phyloP scores from a whole-genome alignment of 768 basidiomycete genomes.

The Trametes cinnabarina region DNA sequence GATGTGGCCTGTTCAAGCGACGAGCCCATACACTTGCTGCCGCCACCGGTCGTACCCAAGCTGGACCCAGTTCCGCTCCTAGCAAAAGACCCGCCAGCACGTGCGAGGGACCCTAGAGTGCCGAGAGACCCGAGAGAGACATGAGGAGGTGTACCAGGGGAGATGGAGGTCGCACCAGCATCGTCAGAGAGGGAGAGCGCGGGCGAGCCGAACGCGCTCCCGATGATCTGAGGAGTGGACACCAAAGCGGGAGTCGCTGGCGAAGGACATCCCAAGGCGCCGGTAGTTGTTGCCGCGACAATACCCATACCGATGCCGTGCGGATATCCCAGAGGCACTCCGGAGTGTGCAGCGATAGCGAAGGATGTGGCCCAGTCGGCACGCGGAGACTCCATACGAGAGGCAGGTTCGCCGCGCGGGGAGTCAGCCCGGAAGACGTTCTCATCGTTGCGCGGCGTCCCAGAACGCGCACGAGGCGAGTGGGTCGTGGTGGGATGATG shows the following conservation, averaged over 20 bases:
- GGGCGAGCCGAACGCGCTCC: slow-evolving; percentile 6
- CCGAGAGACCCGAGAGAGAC: slow-evolving; percentile 6
- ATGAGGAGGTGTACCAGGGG: neutral
- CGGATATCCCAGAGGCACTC: neutral
- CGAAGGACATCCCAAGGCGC: slow-evolving; percentile 5
- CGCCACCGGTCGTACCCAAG: neutral
- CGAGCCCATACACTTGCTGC: neutral
- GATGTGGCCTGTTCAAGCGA: neutral
- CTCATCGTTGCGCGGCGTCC: slow-evolving; percentile 1
- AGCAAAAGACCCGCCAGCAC: neutral
- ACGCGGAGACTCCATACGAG: no score
- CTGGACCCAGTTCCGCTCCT: neutral
- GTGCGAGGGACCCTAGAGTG: neutral
- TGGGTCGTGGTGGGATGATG: neutral
- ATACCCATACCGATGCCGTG: slow-evolving; percentile 8
- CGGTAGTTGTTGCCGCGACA: slow-evolving; percentile 3
- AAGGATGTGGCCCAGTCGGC: neutral
- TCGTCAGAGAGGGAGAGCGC: slow-evolving; percentile 14
- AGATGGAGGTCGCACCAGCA: slow-evolving; percentile 2
- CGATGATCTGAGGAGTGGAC: neutral
- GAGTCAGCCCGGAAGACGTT: slow-evolving; percentile 9
- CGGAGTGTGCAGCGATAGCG: neutral
- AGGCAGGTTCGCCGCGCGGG: neutral
- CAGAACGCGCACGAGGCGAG: neutral
- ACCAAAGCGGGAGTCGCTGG: slow-evolving; percentile 3